phyloP scores from a whole-genome alignment of 1,139 yeast genomes.

The Suhomyces bokatorum region DNA sequence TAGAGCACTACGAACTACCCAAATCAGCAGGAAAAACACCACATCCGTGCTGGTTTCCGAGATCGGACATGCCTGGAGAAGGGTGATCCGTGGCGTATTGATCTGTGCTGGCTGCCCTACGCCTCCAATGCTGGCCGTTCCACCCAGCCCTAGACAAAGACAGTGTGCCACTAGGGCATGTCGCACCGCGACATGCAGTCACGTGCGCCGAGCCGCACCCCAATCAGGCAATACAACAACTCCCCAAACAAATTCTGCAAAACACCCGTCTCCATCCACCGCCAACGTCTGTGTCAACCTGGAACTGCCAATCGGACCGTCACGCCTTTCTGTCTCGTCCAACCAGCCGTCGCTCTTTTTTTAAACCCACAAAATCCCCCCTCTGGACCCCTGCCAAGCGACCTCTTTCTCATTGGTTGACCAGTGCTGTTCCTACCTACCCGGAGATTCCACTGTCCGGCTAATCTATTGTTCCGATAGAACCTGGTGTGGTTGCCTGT shows the following conservation, averaged over 20 bases:
- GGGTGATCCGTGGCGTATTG: too few species aligned
- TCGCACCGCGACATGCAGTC: slow-evolving; percentile 1
- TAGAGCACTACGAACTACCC: too few species aligned
- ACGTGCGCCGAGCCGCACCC: slow-evolving; percentile 9
- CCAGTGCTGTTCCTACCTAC: not conserved
- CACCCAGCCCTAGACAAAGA: too few species aligned
- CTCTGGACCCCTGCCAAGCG: not conserved
- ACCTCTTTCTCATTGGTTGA: not conserved
- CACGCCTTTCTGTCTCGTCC: slow-evolving; percentile 1
- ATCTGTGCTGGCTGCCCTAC: too few species aligned
- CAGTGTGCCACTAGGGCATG: not conserved
- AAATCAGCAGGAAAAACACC: too few species aligned
- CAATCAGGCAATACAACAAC: slow-evolving; percentile 12
- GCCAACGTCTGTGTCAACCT: slow-evolving; percentile 1
- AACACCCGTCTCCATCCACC: slow-evolving; percentile 7
- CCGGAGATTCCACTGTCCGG: slow-evolving; percentile 1
- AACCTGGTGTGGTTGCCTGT: slow-evolving; percentile 2
- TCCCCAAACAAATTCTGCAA: slow-evolving; percentile 11
- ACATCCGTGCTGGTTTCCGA: too few species aligned
- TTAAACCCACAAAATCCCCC: not conserved
- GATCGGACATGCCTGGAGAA: too few species aligned
- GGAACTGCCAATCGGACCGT: slow-evolving; percentile 6
- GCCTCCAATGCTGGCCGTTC: too few species aligned
- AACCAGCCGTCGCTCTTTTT: not conserved
- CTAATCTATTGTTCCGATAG: slow-evolving; percentile 4